Evolutionary conservation across 2,329 filamentous ascomycete genomes (phyloP).

Genomic region (Fusarium sp.): DNA sequence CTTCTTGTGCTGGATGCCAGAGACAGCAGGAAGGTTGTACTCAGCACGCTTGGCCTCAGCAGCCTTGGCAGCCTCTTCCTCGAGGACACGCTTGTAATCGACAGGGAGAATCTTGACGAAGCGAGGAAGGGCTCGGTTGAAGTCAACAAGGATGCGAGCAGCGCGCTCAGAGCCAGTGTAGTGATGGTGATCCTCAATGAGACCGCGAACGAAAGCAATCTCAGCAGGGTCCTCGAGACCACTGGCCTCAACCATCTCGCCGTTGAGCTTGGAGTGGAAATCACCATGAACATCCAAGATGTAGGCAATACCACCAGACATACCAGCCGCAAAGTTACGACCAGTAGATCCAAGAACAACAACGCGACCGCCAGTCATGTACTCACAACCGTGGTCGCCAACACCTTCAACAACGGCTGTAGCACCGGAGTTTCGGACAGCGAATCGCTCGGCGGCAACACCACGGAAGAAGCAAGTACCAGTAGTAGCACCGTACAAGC

Average conservation of each 20-base stretch:
- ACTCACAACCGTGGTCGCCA: constrained; percentile 96
- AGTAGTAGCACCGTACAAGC: constrained; percentile 91
- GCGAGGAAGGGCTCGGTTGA: constrained; percentile 87
- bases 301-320: constrained; percentile 98
- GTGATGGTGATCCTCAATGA: constrained; percentile 97
- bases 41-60: constrained; percentile 86
- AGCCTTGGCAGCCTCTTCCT: constrained; percentile 86
- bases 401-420: constrained; percentile 96
- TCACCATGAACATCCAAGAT: constrained; percentile 90
- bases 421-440: constrained; percentile 94
- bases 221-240: constrained; percentile 86
- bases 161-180: constrained; percentile 97
- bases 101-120: constrained; percentile 95
- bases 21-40: constrained; percentile 82
- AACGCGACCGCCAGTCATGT: constrained; percentile 97
- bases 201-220: constrained; percentile 87
- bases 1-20: constrained; percentile 70
- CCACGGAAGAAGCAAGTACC: constrained; percentile 97
- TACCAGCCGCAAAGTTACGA: constrained; percentile 97
- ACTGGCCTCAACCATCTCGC: constrained; percentile 95
- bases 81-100: constrained; percentile 94
- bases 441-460: constrained; percentile 95
- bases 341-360: constrained; percentile 89
- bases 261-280: constrained; percentile 93
- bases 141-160: constrained; percentile 93